A percentile compares a stretch with the other conserved stretches of the same genome.
These are phyloP conservation scores for Ambrosia trifida DNA, from an alignment of 129 eudicot species.

Conservation along the genomic window DNA sequence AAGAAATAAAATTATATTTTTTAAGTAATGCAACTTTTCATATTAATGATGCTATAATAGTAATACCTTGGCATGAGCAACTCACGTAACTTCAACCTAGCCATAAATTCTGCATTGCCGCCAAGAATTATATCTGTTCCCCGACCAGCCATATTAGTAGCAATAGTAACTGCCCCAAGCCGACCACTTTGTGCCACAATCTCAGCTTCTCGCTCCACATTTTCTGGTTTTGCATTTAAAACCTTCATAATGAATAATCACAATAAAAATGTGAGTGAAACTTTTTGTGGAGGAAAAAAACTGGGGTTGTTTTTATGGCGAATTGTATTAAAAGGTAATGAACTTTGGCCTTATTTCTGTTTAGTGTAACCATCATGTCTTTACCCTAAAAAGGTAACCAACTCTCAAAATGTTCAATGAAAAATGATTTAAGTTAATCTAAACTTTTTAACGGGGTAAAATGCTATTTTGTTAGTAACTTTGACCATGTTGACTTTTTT, in stretches of 20 bases:
- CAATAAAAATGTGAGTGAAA: constrained; percentile 14
- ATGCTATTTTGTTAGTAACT: background rate
- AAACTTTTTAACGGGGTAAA: background rate
- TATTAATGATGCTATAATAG: constrained; percentile 12
- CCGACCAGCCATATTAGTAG: constrained; percentile 99
- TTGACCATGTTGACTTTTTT: background rate
- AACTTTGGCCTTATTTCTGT: constrained; percentile 3
- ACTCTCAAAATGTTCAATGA: background rate
- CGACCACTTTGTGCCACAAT: constrained; percentile 99
- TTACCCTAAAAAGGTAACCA: background rate
- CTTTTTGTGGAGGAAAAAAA: constrained; percentile 9
- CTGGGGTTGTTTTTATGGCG: background rate
- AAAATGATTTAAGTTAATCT: background rate
- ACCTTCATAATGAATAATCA: constrained; percentile 46
- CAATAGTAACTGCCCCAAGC: constrained; percentile 93
- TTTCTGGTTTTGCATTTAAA: constrained; percentile 98
- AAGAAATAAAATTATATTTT: background rate
- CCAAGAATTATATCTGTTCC: constrained; percentile 99
- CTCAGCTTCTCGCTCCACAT: constrained; percentile 99
- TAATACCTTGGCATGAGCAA: constrained; percentile 94
- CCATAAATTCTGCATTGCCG: constrained; percentile 99
- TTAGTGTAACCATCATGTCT: background rate
- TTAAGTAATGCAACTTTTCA: background rate
- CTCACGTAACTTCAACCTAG: constrained; percentile 96
- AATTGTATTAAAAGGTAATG: constrained; percentile 14